Evolutionary conservation across 352 stramenopile genomes (phyloP).

Genomic region (Phytophthora palmivora): DNA sequence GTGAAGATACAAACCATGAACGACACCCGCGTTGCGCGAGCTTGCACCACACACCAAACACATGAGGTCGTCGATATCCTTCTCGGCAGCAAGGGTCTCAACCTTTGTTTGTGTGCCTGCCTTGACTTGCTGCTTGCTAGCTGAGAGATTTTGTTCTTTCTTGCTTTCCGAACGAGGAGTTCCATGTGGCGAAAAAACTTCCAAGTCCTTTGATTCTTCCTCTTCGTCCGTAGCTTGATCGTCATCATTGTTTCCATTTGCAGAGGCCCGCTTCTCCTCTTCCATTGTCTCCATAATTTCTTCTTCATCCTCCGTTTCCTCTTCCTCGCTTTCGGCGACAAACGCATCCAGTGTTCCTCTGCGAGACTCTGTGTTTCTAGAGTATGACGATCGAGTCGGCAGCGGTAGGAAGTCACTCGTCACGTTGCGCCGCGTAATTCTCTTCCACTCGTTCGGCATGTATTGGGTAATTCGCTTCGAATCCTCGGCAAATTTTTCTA

Average conservation of each 20-base stretch:
- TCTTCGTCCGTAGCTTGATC: conserved; percentile 31
- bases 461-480: conserved; percentile 36
- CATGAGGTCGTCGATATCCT: conserved; percentile 63
- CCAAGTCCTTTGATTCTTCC: conserved; percentile 27
- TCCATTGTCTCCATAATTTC: conserved; percentile 44
- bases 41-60: conserved; percentile 76
- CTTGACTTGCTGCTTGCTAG: conserved; percentile 9
- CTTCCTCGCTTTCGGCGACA: conserved; percentile 65
- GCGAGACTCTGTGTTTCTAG: conserved; percentile 30
- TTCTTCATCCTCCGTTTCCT: conserved; percentile 56
- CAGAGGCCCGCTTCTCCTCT: conserved; percentile 10
- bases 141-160: conserved; percentile 26
- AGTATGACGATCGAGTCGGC: conserved; percentile 7
- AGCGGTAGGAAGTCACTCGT: conserved; percentile 61
- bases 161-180: conserved; percentile 35
- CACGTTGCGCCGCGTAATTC: conserved; percentile 48
- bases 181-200: conserved; percentile 11
- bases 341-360: conserved; percentile 68
- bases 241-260: conserved; percentile 24
- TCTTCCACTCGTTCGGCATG: conserved; percentile 80
- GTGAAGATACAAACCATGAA: conserved; percentile 84
- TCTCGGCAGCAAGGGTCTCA: conserved; percentile 24
- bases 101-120: conserved; percentile 22
- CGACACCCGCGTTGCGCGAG: conserved; percentile 65
- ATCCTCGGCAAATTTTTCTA: conserved; percentile 75